Evolutionary conservation across 345 rosid species (phyloP).

Genomic region (Brassica juncea): DNA sequence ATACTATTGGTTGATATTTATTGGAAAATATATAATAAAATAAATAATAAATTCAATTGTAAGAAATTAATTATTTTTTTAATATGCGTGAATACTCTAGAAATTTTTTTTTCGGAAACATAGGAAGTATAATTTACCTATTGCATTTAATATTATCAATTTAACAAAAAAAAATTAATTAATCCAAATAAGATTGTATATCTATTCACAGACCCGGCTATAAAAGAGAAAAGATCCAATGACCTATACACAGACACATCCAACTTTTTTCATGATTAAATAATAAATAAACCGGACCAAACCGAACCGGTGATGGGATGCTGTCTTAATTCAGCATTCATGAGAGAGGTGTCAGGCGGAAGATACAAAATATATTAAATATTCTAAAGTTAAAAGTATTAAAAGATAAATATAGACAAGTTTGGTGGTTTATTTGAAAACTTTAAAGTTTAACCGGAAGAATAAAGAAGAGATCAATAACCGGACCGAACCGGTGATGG

Average conservation of each 20-base stretch:
- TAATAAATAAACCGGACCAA: background rate
- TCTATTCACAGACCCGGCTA: background rate
- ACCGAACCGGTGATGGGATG: background rate
- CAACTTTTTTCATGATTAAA: background rate
- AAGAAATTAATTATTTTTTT: too few relatives aligned
- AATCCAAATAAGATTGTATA: background rate
- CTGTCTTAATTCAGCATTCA: background rate
- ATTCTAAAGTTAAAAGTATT: background rate
- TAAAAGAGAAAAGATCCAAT: background rate
- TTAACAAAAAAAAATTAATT: background rate
- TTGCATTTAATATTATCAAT: background rate
- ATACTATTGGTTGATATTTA: too few relatives aligned
- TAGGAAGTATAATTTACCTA: background rate
- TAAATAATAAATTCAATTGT: too few relatives aligned
- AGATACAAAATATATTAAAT: background rate
- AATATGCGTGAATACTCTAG: too few relatives aligned
- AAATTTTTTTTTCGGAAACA: too few relatives aligned
- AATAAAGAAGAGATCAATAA: background rate
- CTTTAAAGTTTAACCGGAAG: background rate
- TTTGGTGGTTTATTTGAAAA: background rate
- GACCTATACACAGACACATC: background rate
- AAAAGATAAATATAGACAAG: background rate
- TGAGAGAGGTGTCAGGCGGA: background rate
- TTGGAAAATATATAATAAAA: too few relatives aligned
- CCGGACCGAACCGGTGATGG: background rate